phyloP scores from a whole-genome alignment of 140 eudicot species.

The Oenanthe javanica region DNA sequence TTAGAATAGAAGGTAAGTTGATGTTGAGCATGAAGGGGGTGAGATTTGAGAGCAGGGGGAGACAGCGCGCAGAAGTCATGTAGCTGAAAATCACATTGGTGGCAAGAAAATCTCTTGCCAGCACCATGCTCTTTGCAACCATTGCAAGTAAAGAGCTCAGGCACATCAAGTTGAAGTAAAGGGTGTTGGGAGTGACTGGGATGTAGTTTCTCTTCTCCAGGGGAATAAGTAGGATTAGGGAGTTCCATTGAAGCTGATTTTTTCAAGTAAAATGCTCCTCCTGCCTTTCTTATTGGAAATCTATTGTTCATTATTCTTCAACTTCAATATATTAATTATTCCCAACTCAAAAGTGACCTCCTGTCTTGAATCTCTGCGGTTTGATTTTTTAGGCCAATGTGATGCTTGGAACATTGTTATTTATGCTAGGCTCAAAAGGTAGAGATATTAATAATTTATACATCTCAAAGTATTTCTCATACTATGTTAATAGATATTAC shows the following conservation, averaged over 20 bases:
- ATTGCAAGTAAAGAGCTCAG: constrained; percentile 48
- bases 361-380: background rate
- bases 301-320: constrained; percentile 13
- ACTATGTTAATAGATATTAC: too few species aligned
- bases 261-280: constrained; percentile 17
- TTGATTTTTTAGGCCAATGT: background rate
- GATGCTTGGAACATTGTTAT: background rate
- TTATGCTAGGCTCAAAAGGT: background rate
- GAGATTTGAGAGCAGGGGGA: constrained; percentile 61
- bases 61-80: constrained; percentile 82
- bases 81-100: constrained; percentile 68
- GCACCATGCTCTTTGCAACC: constrained; percentile 91
- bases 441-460: background rate
- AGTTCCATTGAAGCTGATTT: constrained; percentile 17
- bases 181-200: constrained; percentile 65
- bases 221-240: constrained; percentile 25
- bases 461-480: too few species aligned
- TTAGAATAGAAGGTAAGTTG: constrained; percentile 65
- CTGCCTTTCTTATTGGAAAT: constrained; percentile 21
- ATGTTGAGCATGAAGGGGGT: constrained; percentile 80
- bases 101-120: constrained; percentile 63
- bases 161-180: constrained; percentile 26
- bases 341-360: background rate
- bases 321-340: background rate
- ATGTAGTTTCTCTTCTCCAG: constrained; percentile 39